A percentile compares a stretch with the other conserved stretches of the same genome.
These are phyloP conservation scores for Xylariaceae sp. DNA, from an alignment of 2,329 filamentous ascomycete genomes.

Conservation along the genomic window DNA sequence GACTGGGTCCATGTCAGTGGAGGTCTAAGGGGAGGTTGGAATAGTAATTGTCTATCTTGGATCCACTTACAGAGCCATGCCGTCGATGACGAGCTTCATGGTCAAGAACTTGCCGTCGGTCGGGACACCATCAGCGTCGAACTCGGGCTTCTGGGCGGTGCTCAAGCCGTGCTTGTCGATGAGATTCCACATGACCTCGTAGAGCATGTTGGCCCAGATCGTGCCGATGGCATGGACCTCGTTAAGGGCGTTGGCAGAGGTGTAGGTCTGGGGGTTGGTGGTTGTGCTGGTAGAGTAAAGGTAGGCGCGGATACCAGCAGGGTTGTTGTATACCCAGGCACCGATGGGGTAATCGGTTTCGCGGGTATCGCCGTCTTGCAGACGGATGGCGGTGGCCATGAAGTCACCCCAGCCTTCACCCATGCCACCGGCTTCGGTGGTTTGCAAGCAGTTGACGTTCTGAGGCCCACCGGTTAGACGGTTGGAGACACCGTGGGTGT, in stretches of 20 bases:
- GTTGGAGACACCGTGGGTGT: conserved; percentile 54
- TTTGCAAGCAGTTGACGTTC: conserved; percentile 47
- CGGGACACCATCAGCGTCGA: conserved; percentile 41
- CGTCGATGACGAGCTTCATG: conserved; percentile 49
- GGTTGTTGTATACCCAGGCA: conserved; percentile 41
- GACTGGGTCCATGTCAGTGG: conserved; percentile 23
- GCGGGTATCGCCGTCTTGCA: conserved; percentile 43
- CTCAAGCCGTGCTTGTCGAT: conserved; percentile 51
- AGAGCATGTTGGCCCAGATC: conserved; percentile 50
- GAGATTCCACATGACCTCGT: conserved; percentile 53
- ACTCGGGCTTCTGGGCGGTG: conserved; percentile 36
- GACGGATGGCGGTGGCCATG: conserved; percentile 46
- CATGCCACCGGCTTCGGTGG: conserved; percentile 45
- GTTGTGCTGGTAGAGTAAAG: conserved; percentile 44
- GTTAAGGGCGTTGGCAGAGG: conserved; percentile 36
- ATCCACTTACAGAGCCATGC: conserved; percentile 40
- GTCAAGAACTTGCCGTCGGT: conserved; percentile 46
- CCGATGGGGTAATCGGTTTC: conserved; percentile 45
- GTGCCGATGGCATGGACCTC: conserved; percentile 44
- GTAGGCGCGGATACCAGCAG: conserved; percentile 42
- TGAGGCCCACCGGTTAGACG: conserved; percentile 57
- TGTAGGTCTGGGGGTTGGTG: conserved; percentile 46
- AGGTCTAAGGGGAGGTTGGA: neutral
- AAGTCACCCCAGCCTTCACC: conserved; percentile 52
- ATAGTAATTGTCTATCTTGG: neutral